phyloP scores from a whole-genome alignment of 768 basidiomycete genomes.

The Pulveroboletus sp. region DNA sequence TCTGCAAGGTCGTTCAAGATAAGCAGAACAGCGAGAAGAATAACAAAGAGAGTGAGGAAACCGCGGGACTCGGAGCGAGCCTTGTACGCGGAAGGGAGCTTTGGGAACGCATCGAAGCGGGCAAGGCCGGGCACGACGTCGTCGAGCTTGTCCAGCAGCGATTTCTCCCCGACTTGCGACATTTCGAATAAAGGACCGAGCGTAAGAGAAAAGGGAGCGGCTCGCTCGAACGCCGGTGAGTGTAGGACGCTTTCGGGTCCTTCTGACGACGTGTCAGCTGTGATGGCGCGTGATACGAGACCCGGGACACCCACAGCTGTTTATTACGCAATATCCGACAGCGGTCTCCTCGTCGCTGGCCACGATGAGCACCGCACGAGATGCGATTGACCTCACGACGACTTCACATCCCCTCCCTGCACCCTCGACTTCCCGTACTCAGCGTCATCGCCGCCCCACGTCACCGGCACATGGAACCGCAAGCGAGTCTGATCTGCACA shows the following conservation, averaged over 20 bases:
- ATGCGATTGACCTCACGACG: constrained; percentile 7
- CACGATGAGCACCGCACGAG: constrained; percentile 18
- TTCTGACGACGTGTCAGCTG: constrained; percentile 12
- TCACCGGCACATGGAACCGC: background rate
- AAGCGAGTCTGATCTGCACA: constrained; percentile 1
- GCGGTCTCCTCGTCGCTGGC: constrained; percentile 11
- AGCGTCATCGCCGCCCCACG: background rate
- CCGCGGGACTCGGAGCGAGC: constrained; percentile 74
- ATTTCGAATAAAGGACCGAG: background rate
- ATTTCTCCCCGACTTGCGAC: constrained; percentile 14
- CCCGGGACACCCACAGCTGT: constrained; percentile 10
- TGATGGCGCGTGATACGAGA: background rate
- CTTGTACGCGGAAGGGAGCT: constrained; percentile 79
- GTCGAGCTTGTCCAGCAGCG: constrained; percentile 62
- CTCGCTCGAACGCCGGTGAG: background rate
- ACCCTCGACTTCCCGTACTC: background rate
- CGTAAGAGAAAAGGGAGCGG: background rate
- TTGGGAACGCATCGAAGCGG: constrained; percentile 83
- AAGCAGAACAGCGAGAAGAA: constrained; percentile 61
- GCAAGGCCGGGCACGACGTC: constrained; percentile 52
- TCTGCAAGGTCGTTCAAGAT: constrained; percentile 87
- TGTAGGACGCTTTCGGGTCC: background rate
- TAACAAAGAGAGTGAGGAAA: constrained; percentile 71
- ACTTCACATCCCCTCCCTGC: background rate
- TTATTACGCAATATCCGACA: constrained; percentile 18